Base-by-base conservation (phyloP, 768 basidiomycete species). In the Albatrellus ellisii region DNA sequence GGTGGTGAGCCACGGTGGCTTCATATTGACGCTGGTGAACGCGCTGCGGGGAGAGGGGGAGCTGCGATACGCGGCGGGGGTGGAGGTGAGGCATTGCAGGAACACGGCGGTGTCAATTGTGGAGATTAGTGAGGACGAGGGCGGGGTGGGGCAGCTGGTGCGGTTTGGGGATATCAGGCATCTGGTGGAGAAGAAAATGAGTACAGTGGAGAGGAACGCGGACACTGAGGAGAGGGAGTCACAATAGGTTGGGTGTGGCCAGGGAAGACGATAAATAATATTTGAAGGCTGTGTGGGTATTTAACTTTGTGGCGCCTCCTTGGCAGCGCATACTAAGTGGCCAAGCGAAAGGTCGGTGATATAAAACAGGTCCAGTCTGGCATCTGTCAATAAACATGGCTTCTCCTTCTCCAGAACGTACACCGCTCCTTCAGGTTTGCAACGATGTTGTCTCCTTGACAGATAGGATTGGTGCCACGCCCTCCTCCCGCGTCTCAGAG, bases 1-100 rank as follows among this genome's bases (percentile, higher is more conserved):
- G 24, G 68, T 77, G 10, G 70, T 74, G 45, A 72, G 75, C 31
- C 84, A 88, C 43, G 80, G 80, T 2, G 80, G 72, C 0, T 67
- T 72, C 51, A 81, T 86, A 45, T 58, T 60, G 15, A 61, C 63
- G 22, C 62, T 86, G 41, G 61, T 79, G 44, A 61, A 62, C 15
- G 59, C 54, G 29, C 52, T 84, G 52, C 48, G 70, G n/a, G 57
- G 60, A 17, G 65, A 63, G 33, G 54, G 65, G 26, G 55, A 62
- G 49, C 48, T 70, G 39, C 48, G 42, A 36, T 63, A 62, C 41
- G 64, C 56, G 18, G 52, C 59, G 15, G 60, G 56, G 7, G 55
- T 59, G 15, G 39, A 27, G 20, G 45, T 52, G n/a, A 55, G 56
- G 34, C 54, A 52, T 38, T 73, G 69, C 53, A 18, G 59, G 41